Base-by-base conservation (phyloP, 2,329 filamentous ascomycete genomes). In the Beauveria rudraprayagi region DNA sequence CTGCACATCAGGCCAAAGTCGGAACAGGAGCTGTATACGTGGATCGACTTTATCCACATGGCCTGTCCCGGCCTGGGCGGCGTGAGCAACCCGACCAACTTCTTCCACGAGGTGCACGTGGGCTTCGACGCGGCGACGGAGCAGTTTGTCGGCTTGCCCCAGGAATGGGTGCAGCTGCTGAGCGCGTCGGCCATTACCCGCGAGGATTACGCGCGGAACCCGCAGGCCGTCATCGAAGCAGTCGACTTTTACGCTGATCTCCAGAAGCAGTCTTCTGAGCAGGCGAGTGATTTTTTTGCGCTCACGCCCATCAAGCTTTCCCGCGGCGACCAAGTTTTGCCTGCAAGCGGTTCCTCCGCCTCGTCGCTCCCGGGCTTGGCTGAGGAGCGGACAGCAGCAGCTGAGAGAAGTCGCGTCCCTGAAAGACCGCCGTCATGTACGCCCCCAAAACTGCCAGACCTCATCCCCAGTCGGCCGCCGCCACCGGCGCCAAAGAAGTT, bases 1-100 rank as follows among this genome's bases (percentile, higher is more conserved):
- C 83, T 95, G 60, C 90, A 91, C 63, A 92, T 93, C 71, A 89
- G 88, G 70, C 90, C 95, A 66, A 92, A 94, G 73, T 89, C 86
- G 56, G 92, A 96, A 69, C 90, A 93, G 69, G 92, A 96, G 66
- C 85, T 96, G 60, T 96, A 96, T 74, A 89, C 92, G 67, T 96
- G 92, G 92, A 94, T 96, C 68, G 92, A 96, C 73, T 89, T 90
- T 71, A 92, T 96, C 66, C 96, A 96, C 72, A 90, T 91, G 67
- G 87, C 91, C 66, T 96, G 91, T 72, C 91, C 92, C 9, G 91
- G 89, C 64, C 94, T 96, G 89, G 91, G 92, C 62, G 92, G 92
- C 66, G 92, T 96, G 61, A 95, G 91, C 75, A 95, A 96, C 73
- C 92, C 92, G 6, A 96, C 92, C 63, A 95, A 95, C 76, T 96